Percentiles rank a stretch among this genome's conserved stretches.
phyloP scores from a whole-genome alignment of 2,329 filamentous ascomycete species.

The Neocatenulostroma microsporum region DNA sequence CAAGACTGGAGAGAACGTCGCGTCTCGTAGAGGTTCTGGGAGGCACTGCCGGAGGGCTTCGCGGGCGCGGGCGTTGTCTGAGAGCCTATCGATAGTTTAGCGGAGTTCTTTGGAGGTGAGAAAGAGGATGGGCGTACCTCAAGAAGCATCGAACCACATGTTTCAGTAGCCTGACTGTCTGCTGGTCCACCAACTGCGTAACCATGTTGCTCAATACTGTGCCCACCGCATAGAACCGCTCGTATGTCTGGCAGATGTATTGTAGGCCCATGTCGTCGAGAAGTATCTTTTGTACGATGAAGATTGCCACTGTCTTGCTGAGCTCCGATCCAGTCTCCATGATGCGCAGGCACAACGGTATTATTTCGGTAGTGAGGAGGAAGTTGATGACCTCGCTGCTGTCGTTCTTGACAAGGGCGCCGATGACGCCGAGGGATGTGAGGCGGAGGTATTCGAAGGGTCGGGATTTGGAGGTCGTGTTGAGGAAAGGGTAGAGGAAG shows the following conservation, averaged over 20 bases:
- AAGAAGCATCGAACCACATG: conserved; percentile 97
- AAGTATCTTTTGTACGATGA: conserved; percentile 98
- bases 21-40: conserved; percentile 95
- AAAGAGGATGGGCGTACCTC: conserved; percentile 52
- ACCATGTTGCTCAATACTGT: conserved; percentile 99
- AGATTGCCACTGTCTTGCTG: conserved; percentile 98
- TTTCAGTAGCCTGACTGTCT: conserved; percentile 91
- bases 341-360: conserved; percentile 91
- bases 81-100: conserved; percentile 53
- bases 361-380: conserved; percentile 95
- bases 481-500: conserved; percentile 96
- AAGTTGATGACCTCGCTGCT: conserved; percentile 99
- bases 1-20: conserved; percentile 92
- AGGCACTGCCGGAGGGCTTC: conserved; percentile 94
- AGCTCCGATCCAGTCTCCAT: conserved; percentile 99
- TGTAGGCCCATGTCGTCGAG: conserved; percentile 93
- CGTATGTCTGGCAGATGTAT: conserved; percentile 98
- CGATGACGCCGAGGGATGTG: conserved; percentile 92
- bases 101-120: conserved; percentile 6
- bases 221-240: conserved; percentile 95
- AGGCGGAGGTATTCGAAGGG: conserved; percentile 96
- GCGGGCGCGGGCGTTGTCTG: conserved; percentile 89
- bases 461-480: conserved; percentile 95
- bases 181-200: conserved; percentile 90
- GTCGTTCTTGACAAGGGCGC: conserved; percentile 96